These are phyloP conservation scores for Xylaria hypoxylon DNA, from an alignment of 2,329 filamentous ascomycete species.

Conservation along the genomic window DNA sequence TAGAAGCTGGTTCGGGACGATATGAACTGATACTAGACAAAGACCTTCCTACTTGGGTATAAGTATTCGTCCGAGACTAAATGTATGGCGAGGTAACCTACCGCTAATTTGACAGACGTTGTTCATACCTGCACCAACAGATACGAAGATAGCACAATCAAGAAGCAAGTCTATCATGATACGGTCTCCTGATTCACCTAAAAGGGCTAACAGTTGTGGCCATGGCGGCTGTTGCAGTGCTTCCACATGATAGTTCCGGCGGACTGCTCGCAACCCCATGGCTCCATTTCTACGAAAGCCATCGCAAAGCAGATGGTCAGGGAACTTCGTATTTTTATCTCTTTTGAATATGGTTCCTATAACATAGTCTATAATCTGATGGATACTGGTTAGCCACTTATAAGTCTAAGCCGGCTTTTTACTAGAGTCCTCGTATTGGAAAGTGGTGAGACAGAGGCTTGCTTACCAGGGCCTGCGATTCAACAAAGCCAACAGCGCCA, in stretches of 20 bases:
- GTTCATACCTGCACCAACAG: conserved; percentile 67
- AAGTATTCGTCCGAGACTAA: conserved; percentile 16
- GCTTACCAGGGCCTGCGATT: conserved; percentile 73
- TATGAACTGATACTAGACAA: conserved; percentile 60
- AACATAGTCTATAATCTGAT: conserved; percentile 78
- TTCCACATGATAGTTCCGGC: conserved; percentile 77
- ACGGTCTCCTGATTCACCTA: conserved; percentile 79
- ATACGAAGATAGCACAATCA: conserved; percentile 80
- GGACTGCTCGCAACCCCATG: conserved; percentile 69
- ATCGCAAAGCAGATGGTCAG: conserved; percentile 83
- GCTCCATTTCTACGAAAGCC: conserved; percentile 72
- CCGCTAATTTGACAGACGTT: conserved; percentile 87
- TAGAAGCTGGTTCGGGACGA: conserved; percentile 16
- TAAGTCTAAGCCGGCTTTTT: neutral
- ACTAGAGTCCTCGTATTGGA: neutral
- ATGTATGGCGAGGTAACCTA: conserved; percentile 52
- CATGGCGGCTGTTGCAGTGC: conserved; percentile 77
- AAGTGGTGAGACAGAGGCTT: conserved; percentile 20
- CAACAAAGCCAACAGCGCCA: conserved; percentile 57
- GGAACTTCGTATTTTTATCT: conserved; percentile 61
- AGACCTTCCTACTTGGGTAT: conserved; percentile 58
- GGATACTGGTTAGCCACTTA: conserved; percentile 32
- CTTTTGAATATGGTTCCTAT: conserved; percentile 82
- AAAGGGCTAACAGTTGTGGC: conserved; percentile 77
- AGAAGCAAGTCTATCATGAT: conserved; percentile 83